These are phyloP conservation scores for Cytospora paraplurivora DNA, from an alignment of 2,329 filamentous ascomycete species.

Conservation along the genomic window DNA sequence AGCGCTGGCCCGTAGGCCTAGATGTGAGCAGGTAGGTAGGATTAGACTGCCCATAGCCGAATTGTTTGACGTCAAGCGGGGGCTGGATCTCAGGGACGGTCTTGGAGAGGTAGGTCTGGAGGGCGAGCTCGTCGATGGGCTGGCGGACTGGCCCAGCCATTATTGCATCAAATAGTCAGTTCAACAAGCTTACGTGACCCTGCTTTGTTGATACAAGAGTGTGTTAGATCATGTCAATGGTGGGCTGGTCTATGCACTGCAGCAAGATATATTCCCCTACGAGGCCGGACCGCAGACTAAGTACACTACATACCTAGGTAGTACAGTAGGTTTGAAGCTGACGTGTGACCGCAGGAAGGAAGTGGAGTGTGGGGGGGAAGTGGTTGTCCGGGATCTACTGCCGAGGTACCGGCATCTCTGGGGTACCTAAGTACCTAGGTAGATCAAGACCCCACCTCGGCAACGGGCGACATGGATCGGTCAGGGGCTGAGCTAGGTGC, in stretches of 20 bases:
- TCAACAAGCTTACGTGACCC: not conserved
- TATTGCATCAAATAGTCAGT: slow-evolving; percentile 15
- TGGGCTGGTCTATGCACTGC: too few species aligned
- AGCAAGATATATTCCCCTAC: too few species aligned
- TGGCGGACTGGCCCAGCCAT: slow-evolving; percentile 91
- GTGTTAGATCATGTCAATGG: too few species aligned
- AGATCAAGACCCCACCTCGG: not conserved
- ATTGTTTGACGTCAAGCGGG: slow-evolving; percentile 90
- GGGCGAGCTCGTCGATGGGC: slow-evolving; percentile 77
- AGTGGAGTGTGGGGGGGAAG: too few species aligned
- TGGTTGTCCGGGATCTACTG: not conserved
- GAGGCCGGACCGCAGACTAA: too few species aligned
- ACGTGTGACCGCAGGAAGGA: too few species aligned
- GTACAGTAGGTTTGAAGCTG: too few species aligned
- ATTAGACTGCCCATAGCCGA: slow-evolving; percentile 96
- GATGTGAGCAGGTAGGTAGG: slow-evolving; percentile 91
- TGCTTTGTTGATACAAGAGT: not conserved
- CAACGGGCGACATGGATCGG: too few species aligned
- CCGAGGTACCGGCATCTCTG: not conserved
- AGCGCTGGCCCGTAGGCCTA: slow-evolving; percentile 63
- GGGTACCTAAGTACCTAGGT: too few species aligned
- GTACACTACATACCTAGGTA: too few species aligned
- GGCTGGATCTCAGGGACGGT: slow-evolving; percentile 83
- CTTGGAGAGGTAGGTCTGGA: slow-evolving; percentile 75
- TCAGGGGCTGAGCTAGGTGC: too few species aligned